A percentile compares a stretch with the other conserved stretches of the same genome.
Evolutionary conservation across 169 alveolate genomes (phyloP).

Genomic region (Theileria luwenshuni): DNA sequence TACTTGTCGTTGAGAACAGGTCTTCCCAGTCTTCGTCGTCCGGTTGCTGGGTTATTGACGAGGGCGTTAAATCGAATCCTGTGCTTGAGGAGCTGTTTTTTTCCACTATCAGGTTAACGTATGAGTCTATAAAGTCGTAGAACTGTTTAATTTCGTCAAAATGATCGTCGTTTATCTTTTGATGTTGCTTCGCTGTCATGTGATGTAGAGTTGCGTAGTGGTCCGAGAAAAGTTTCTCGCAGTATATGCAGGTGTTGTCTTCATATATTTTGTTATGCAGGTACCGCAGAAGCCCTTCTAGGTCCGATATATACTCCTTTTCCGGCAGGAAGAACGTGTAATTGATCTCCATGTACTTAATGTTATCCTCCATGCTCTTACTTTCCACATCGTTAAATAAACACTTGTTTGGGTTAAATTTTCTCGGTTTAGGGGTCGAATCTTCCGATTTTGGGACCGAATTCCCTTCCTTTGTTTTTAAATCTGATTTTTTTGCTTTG

Average conservation of each 20-base stretch:
- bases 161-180: slow-evolving; percentile 53
- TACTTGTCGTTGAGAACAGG: slow-evolving; percentile 53
- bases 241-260: slow-evolving; percentile 70
- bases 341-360: slow-evolving; percentile 49
- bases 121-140: slow-evolving; percentile 64
- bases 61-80: slow-evolving; percentile 11
- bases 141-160: slow-evolving; percentile 44
- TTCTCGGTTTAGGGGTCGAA: background rate
- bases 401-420: slow-evolving; percentile 35
- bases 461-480: background rate
- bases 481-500: slow-evolving; percentile 10
- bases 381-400: slow-evolving; percentile 41
- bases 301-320: slow-evolving; percentile 66
- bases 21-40: slow-evolving; percentile 79
- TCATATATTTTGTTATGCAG: slow-evolving; percentile 69
- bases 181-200: slow-evolving; percentile 76
- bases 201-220: slow-evolving; percentile 74
- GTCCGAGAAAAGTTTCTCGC: slow-evolving; percentile 64
- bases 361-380: slow-evolving; percentile 29
- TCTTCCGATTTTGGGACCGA: background rate
- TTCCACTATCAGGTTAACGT: slow-evolving; percentile 23
- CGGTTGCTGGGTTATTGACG: slow-evolving; percentile 11
- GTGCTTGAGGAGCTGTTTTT: slow-evolving; percentile 1
- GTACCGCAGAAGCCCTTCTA: slow-evolving; percentile 64
- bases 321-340: slow-evolving; percentile 73